These are phyloP conservation scores for Tetraselmis striata DNA, from an alignment of 139 green algal genomes.

Conservation along the genomic window DNA sequence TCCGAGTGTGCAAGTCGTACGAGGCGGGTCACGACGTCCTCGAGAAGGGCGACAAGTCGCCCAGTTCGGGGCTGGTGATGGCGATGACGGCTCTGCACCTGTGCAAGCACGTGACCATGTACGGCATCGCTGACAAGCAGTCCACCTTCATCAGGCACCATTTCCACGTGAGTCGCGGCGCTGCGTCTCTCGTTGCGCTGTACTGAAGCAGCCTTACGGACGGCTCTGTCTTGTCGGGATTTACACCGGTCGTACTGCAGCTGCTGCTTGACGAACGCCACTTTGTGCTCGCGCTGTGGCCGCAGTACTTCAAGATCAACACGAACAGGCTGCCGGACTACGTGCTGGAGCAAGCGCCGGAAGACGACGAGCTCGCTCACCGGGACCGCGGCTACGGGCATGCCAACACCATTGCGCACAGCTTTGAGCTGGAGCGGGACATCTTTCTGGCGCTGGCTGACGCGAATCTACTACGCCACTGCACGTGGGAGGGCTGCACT, in stretches of 20 bases:
- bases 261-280: too few relatives aligned
- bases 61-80: neutral
- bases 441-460: neutral
- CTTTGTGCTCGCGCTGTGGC: too few relatives aligned
- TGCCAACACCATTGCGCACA: neutral
- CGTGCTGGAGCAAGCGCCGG: neutral
- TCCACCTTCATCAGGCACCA: neutral
- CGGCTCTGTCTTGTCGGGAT: too few relatives aligned
- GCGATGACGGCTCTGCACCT: neutral
- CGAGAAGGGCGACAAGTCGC: neutral
- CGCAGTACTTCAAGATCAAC: neutral
- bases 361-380: neutral
- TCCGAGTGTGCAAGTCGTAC: neutral
- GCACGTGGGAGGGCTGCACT: neutral
- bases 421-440: neutral
- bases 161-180: neutral
- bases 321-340: neutral
- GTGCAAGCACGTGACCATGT: neutral
- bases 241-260: too few relatives aligned
- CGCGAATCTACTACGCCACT: neutral
- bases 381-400: neutral
- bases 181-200: neutral
- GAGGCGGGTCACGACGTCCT: neutral
- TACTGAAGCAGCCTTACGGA: too few relatives aligned
- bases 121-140: neutral